Evolutionary conservation across 2,329 filamentous ascomycete species (phyloP).

Genomic region (Neurospora sp.): DNA sequence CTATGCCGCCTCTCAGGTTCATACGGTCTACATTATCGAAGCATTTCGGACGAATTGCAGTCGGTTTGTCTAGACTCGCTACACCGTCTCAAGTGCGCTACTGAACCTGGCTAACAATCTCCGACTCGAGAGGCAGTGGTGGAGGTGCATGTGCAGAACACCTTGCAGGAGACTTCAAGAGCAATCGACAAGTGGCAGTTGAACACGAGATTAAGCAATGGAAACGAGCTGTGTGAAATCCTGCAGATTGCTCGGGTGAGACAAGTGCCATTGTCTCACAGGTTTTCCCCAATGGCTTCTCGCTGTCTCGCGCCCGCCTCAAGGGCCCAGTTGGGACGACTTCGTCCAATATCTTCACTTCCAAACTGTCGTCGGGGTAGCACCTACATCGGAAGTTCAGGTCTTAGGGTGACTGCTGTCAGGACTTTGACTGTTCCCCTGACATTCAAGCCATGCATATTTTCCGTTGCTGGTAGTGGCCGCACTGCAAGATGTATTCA

Average conservation of each 20-base stretch:
- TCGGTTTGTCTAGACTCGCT: background rate
- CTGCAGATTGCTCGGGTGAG: conserved; percentile 4
- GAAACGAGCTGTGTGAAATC: conserved; percentile 11
- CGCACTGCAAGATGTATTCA: conserved; percentile 23
- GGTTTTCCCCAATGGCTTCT: conserved; percentile 5
- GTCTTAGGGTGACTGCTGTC: conserved; percentile 1
- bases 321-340: conserved; percentile 3
- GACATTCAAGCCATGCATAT: background rate
- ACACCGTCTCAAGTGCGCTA: conserved; percentile 6
- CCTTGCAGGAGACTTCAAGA: conserved; percentile 5
- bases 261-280: conserved; percentile 8
- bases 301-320: background rate
- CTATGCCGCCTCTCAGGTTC: background rate
- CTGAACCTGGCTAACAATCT: conserved; percentile 10
- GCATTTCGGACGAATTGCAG: conserved; percentile 13
- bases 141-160: conserved; percentile 3
- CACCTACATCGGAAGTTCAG: conserved; percentile 3
- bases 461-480: background rate
- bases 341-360: conserved; percentile 2
- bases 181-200: conserved; percentile 14
- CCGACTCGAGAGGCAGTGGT: background rate
- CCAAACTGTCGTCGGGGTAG: background rate
- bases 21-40: background rate
- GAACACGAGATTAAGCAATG: conserved; percentile 18
- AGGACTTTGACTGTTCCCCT: background rate